These are phyloP conservation scores for Sechiopsis laciniata DNA, from an alignment of 306 rosid species.

Conservation along the genomic window DNA sequence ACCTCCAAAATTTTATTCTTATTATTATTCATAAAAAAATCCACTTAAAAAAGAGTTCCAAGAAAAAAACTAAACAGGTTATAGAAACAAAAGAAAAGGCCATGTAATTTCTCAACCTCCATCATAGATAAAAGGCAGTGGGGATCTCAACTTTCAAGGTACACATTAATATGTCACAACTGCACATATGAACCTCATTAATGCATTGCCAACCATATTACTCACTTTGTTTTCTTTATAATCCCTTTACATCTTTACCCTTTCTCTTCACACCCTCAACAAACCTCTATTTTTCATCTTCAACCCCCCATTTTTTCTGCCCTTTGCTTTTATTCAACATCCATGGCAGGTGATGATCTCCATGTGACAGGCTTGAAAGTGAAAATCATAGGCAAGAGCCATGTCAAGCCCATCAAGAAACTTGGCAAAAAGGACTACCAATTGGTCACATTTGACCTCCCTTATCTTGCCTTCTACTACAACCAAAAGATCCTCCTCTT, in stretches of 20 bases:
- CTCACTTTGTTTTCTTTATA: constrained; percentile 18
- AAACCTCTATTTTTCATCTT: neutral
- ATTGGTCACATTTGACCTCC: constrained; percentile 82
- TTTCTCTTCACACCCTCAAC: neutral
- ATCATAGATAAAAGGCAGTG: neutral
- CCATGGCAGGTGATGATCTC: constrained; percentile 42
- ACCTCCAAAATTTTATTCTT: too few relatives aligned
- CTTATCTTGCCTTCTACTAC: constrained; percentile 87
- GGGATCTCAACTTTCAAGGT: constrained; percentile 15
- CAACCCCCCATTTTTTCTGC: too few relatives aligned
- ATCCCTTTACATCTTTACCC: neutral
- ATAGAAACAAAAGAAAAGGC: neutral
- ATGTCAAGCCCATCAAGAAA: constrained; percentile 51
- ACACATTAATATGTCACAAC: constrained; percentile 49
- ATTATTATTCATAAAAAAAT: too few relatives aligned
- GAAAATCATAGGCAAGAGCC: constrained; percentile 43
- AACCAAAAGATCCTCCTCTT: constrained; percentile 80
- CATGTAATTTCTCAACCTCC: constrained; percentile 19
- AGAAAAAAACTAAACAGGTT: neutral
- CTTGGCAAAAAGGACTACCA: constrained; percentile 65
- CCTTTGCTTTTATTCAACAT: neutral
- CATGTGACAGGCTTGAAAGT: constrained; percentile 33
- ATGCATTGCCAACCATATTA: constrained; percentile 20
- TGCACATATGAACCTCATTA: constrained; percentile 37
- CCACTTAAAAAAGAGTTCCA: neutral